Evolutionary conservation across 2,329 filamentous ascomycete genomes (phyloP), one percentile per base, ranked within the genome.

Genomic region (Botrytis paeoniae): DNA sequence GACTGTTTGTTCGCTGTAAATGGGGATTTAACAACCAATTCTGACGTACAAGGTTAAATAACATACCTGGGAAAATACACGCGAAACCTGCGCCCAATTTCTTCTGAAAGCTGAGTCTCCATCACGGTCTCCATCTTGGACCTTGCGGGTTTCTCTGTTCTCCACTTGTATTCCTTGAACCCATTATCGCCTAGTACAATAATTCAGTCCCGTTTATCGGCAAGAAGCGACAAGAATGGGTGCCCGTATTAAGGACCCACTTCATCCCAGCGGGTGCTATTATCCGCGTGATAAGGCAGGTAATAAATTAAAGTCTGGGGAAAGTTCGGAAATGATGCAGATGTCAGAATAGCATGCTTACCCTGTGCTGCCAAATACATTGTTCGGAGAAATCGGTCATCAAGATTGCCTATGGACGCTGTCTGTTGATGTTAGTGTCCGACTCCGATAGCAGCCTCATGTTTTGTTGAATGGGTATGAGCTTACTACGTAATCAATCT

Each of bases 331-430:
- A 72, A 66, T 68, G 51, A 61, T 54, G 32, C 39, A 48, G 60
- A 48, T 61, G 57, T 32, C 57, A 72, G 14, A 37, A 70, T 70
- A 39, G 25, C 37, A 64, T 43, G 45, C 72, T 74, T 80, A 84
- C 88, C 90, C 83, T 84, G 85, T 37, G 87, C 86, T 18, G 89
- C 89, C 63, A 86, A 82, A 77, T 89, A 88, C 5, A 93, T 83
- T 35, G 84, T 83, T 70, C 81, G 81, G 41, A 98, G 81, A 74
- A 97, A 89, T 10, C 88, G 86, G 60, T 88, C 85, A 70, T 90
- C 94, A 60, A 98, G 80, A 14, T 89, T 89, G 29, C 95, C 96
- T 8, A 98, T 83, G 0, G 95, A 98, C 0, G 95, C 93, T 37
- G 92, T 88, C 91, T 92, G 75, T 18, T 54, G 25, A 18, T 18